These are phyloP conservation scores for Misopates orontium DNA, from an alignment of 257 asterid genomes.

Conservation along the genomic window DNA sequence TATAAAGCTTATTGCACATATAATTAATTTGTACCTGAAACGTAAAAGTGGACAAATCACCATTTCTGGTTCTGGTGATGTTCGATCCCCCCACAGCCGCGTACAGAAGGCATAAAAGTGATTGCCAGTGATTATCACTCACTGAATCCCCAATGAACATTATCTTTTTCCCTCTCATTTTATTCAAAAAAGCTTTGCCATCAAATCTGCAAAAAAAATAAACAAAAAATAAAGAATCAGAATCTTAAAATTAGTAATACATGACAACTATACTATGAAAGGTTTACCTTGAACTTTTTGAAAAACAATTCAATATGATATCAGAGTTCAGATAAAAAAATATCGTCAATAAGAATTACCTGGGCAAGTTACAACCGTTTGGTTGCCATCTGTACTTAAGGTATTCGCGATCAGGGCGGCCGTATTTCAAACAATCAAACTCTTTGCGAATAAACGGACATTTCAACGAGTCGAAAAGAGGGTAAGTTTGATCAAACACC, in stretches of 20 bases:
- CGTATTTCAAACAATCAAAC: slow-evolving; percentile 64
- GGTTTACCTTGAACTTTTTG: too few relatives aligned
- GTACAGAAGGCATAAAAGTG: slow-evolving; percentile 54
- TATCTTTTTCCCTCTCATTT: slow-evolving; percentile 51
- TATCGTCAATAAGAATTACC: slow-evolving; percentile 30
- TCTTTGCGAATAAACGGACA: slow-evolving; percentile 62
- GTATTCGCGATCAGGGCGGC: slow-evolving; percentile 49
- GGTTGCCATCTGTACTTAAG: slow-evolving; percentile 79
- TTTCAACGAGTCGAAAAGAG: slow-evolving; percentile 49
- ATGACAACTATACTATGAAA: not conserved
- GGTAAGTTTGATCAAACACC: slow-evolving; percentile 61
- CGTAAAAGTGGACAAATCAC: slow-evolving; percentile 30
- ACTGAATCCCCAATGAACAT: slow-evolving; percentile 73
- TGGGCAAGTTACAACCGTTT: slow-evolving; percentile 45
- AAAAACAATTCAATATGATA: too few relatives aligned
- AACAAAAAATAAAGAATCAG: too few relatives aligned
- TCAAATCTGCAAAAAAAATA: slow-evolving; percentile 51
- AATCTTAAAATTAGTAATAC: not conserved
- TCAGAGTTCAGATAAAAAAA: too few relatives aligned
- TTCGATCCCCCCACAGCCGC: slow-evolving; percentile 29
- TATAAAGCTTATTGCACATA: not conserved
- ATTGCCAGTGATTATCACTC: slow-evolving; percentile 52
- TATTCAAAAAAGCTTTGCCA: slow-evolving; percentile 43
- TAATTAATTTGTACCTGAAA: slow-evolving; percentile 37
- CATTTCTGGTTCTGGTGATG: slow-evolving; percentile 10